Evolutionary conservation across 2,329 filamentous ascomycete species (phyloP), one percentile per base, ranked within the genome.

Genomic region (Scedosporium minutisporum): DNA sequence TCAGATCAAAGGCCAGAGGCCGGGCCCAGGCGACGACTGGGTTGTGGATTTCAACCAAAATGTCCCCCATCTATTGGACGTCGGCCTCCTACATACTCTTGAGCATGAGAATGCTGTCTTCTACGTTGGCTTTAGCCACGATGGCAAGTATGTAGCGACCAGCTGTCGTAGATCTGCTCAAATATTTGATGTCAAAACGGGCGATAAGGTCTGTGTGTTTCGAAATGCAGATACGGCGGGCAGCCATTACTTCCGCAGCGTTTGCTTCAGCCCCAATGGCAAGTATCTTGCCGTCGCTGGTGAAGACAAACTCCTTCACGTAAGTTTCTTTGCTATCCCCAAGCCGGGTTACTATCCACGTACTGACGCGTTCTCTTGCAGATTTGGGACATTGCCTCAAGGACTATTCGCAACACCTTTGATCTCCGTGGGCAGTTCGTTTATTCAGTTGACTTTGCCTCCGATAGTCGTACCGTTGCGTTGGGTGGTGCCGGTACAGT

Each of bases 231-330:
- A 93, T 68, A 88, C 83, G 69, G 87, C 90, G 62, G 93, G 93
- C 29, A 95, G 97, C 76, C 81, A 97, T 38, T 97, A 97, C 75
- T 97, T 99, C 69, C 83, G 95, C 69, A 97, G 93, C 70, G 95
- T 99, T 62, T 99, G 95, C 81, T 99, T 99, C 82, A 97, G 93
- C 72, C 95, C 95, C 12, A 93, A 97, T 74, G 93, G 95, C 65
- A 89, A 89, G 71, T 96, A 91, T 69, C 84, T 99, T 42, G 95
- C 95, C 3, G 97, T 95, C 16, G 95, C 95, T 72, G 95, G 95
- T 1, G 95, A 99, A 74, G 95, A 99, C 76, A 97, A 97, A 79
- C 84, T 96, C 70, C 97, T 99, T 72, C 83, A 95, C 69, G 92
- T 93, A 83, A 78, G 88, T 78, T 64, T 42, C 38, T 60, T 9